Base-by-base conservation (phyloP, 306 rosid species). In the Sicyos edulis region DNA sequence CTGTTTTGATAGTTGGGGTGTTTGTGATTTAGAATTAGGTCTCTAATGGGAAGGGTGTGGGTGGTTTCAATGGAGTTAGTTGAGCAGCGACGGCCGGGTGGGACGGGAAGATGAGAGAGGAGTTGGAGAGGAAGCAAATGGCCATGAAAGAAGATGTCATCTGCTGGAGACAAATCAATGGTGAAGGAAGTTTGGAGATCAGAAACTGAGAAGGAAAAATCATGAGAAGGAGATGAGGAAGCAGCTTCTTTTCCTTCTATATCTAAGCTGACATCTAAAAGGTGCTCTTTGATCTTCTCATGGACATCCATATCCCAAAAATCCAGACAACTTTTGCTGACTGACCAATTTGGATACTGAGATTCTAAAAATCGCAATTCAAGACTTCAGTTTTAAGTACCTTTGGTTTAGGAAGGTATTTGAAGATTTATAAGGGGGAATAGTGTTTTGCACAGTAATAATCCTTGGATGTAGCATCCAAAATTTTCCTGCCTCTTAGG, bases 131-230 rank as follows among this genome's bases (percentile, higher is more conserved):
- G 98, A 49, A 92, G 96, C 79, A 92, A 77, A 77, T 90, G 98
- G 21, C 98, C 98, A 16, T 88, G 98, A 87, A 90, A 92, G 91
- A 92, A 92, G 71, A 92, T 92, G 82, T 92, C 98, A 42, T 92
- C 98, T 5, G 98, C 98, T 0, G 98, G 98, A 53, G 98, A 83
- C 72, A 92, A 81, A 80, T 92, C 98, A 51, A 87, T 77, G 58
- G 96, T 96, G 54, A 84, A 81, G 5, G 96, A 55, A 64, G 82
- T 77, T 75, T 88, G 92, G 60, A 90, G 88, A 51, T n/a, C n/a
- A n/a, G 98, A 92, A 76, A 90, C 85, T 80, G 96, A 86, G 88
- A 92, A 92, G 80, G 96, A 88, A 80, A 92, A 92, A 11, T 92
- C 98, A 65, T 92, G 98, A 49, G 91, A 74, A 52, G 98, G 97